Conservation (phyloP, 306 rosid species). For the Corylus americana region DNA sequence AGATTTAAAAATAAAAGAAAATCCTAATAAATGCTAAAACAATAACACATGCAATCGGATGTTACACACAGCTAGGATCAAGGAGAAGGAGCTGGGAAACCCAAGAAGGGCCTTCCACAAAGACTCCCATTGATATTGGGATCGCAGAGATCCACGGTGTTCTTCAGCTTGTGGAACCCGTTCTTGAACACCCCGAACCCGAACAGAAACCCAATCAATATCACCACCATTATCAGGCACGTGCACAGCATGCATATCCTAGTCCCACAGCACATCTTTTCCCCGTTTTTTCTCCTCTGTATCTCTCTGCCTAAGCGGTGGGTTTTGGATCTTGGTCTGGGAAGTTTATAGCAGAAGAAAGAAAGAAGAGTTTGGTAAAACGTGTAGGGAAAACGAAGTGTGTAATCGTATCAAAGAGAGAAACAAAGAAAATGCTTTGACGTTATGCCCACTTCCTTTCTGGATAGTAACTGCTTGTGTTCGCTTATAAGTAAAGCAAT, state of each 20-base stretch:
- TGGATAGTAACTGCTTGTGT: neutral
- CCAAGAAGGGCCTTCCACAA: slow-evolving; percentile 56
- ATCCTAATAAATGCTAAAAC: slow-evolving; percentile 16
- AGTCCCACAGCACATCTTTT: slow-evolving; percentile 54
- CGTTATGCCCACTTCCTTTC: neutral
- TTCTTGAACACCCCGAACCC: slow-evolving; percentile 82
- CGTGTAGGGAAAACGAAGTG: neutral
- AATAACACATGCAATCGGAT: neutral
- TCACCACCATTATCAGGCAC: slow-evolving; percentile 54
- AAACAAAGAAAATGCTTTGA: slow-evolving; percentile 21
- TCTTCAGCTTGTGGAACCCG: slow-evolving; percentile 70
- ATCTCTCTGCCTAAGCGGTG: neutral
- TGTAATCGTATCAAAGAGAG: slow-evolving; percentile 21
- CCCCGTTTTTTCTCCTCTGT: neutral
- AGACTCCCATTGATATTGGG: slow-evolving; percentile 28
- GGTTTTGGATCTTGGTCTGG: slow-evolving; percentile 13
- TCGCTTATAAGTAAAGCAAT: slow-evolving; percentile 49
- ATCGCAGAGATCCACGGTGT: slow-evolving; percentile 47
- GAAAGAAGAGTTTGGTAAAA: neutral
- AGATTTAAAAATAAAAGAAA: neutral
- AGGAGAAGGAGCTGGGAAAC: slow-evolving; percentile 44
- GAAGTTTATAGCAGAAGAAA: neutral
- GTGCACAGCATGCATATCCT: slow-evolving; percentile 71
- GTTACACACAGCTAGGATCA: neutral
- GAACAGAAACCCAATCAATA: slow-evolving; percentile 55